Percentiles rank a stretch among this genome's conserved stretches.
phyloP scores from a whole-genome alignment of 2,329 filamentous ascomycete genomes.

The Ceratocystis ficicola region DNA sequence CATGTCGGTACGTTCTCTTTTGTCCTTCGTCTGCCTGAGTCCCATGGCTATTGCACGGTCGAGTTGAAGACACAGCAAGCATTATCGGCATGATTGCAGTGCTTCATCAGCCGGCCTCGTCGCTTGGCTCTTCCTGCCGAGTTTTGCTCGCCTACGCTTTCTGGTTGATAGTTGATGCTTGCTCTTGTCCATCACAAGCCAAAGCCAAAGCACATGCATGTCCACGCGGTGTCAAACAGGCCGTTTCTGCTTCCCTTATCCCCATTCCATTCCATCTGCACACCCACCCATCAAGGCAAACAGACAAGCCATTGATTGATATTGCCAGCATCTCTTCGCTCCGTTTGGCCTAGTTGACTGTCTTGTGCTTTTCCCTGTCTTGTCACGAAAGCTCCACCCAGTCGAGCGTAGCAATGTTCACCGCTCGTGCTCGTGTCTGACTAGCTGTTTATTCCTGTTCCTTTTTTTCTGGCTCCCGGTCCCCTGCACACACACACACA shows the following conservation, averaged over 20 bases:
- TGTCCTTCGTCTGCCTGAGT: background rate
- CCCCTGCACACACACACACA: background rate
- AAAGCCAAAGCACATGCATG: background rate
- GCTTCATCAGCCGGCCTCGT: background rate
- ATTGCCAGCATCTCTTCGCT: background rate
- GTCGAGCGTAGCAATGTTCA: background rate
- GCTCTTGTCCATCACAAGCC: background rate
- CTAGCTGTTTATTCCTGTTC: slow-evolving; percentile 10
- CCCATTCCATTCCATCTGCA: background rate
- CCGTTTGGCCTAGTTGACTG: background rate
- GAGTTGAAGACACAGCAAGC: background rate
- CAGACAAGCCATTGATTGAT: background rate
- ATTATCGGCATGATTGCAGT: background rate
- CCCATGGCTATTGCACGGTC: background rate
- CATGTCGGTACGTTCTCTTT: background rate
- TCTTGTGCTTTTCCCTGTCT: background rate
- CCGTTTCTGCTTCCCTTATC: background rate
- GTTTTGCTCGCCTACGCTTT: background rate
- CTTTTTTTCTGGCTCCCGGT: slow-evolving; percentile 1
- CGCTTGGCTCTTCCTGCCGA: background rate
- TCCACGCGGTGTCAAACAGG: slow-evolving; percentile 1
- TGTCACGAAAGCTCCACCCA: slow-evolving; percentile 2
- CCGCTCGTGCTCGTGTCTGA: slow-evolving; percentile 7
- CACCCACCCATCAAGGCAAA: background rate
- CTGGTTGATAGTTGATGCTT: background rate